Percentiles rank a stretch among this genome's conserved stretches.
Evolutionary conservation across 1,284 basidiomycete genomes (phyloP).

Genomic region (Cryptococcus sp.): DNA sequence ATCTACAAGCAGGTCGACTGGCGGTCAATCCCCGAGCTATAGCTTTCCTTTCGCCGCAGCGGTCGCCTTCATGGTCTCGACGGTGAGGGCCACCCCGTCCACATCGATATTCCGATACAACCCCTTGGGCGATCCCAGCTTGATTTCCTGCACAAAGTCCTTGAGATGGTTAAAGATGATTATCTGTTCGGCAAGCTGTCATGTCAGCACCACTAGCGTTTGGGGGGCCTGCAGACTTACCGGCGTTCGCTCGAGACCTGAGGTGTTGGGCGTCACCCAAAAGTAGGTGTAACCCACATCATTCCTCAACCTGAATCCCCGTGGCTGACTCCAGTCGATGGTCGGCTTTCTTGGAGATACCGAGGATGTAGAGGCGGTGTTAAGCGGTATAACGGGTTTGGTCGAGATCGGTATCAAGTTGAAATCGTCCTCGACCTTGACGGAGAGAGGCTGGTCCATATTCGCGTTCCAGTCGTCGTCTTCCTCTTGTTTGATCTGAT

Average conservation of each 20-base stretch:
- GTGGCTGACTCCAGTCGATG: conserved; percentile 32
- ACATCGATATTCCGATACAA: conserved; percentile 19
- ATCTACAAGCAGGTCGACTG: too few relatives aligned
- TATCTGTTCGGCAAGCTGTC: conserved; percentile 28
- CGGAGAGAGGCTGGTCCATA: neutral
- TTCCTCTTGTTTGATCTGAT: neutral
- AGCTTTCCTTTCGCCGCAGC: conserved; percentile 6
- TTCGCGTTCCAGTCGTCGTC: neutral
- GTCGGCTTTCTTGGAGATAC: conserved; percentile 1
- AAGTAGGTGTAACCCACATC: conserved; percentile 33
- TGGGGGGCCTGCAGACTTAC: conserved; percentile 10
- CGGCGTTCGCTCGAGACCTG: conserved; percentile 42
- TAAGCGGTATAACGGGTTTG: neutral
- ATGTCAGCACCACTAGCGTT: too few relatives aligned
- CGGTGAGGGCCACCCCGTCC: conserved; percentile 17
- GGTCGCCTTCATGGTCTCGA: conserved; percentile 12
- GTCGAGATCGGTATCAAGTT: neutral
- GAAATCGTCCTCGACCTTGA: neutral
- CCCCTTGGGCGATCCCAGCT: conserved; percentile 1
- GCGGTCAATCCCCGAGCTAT: too few relatives aligned
- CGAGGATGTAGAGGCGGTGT: neutral
- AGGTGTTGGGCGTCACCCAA: conserved; percentile 46
- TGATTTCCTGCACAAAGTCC: conserved; percentile 14
- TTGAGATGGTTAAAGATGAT: conserved; percentile 22
- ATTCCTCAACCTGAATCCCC: conserved; percentile 21